Evolutionary conservation across 2,329 filamentous ascomycete genomes (phyloP).

Genomic region (Pestalotiopsis sp.): DNA sequence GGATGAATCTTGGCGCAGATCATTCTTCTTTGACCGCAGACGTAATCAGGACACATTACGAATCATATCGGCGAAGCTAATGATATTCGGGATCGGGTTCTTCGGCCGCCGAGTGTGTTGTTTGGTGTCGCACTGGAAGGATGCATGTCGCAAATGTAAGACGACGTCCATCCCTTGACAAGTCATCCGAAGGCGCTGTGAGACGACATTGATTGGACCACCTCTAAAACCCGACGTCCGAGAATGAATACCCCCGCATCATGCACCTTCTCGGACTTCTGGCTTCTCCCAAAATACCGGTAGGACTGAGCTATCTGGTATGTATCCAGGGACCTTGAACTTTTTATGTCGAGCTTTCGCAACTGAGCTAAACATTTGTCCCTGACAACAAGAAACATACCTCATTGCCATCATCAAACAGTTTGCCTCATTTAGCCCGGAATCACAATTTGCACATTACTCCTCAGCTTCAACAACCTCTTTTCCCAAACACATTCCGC

Average conservation of each 20-base stretch:
- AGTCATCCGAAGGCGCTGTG: neutral
- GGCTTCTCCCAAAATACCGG: neutral
- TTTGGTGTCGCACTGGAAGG: neutral
- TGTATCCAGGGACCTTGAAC: neutral
- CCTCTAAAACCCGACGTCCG: neutral
- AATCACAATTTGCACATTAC: no score
- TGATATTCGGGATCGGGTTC: neutral
- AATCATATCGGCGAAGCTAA: neutral
- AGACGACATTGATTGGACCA: neutral
- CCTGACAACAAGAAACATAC: no score
- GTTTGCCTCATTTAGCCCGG: neutral
- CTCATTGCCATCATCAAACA: neutral
- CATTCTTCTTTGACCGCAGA: neutral
- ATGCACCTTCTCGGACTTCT: neutral
- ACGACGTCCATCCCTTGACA: no score
- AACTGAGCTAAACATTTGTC: neutral
- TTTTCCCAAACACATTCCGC: neutral
- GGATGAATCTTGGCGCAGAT: neutral
- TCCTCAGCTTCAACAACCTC: neutral
- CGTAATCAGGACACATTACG: neutral
- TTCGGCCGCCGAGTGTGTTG: neutral
- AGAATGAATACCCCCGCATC: neutral
- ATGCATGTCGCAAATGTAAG: no score
- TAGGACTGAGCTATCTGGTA: neutral
- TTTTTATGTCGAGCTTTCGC: neutral